These are phyloP conservation scores for Tulasnella sp. DNA, from an alignment of 768 basidiomycete genomes.

Conservation along the genomic window DNA sequence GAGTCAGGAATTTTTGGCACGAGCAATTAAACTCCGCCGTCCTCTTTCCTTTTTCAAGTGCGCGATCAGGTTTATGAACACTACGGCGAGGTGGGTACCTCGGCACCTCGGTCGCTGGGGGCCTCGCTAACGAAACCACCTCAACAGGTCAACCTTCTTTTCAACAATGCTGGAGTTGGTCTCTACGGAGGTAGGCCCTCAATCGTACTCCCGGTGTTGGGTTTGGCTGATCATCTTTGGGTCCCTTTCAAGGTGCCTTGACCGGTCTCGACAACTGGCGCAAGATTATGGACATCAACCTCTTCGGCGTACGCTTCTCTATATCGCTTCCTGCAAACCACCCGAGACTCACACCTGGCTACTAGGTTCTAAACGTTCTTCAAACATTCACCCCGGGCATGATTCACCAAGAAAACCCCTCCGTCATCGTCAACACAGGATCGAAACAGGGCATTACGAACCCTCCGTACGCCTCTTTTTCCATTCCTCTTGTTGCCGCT, in stretches of 20 bases:
- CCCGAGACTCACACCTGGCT: background rate
- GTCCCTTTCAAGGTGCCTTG: slow-evolving; percentile 17
- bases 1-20: background rate
- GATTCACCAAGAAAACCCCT: slow-evolving; percentile 78
- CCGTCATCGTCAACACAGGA: slow-evolving; percentile 81
- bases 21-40: background rate
- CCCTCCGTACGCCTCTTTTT: slow-evolving; percentile 59
- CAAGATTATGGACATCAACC: slow-evolving; percentile 65
- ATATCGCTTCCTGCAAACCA: too few relatives aligned
- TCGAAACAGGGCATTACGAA: slow-evolving; percentile 96
- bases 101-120: slow-evolving; percentile 31
- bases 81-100: slow-evolving; percentile 80
- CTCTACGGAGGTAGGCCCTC: background rate
- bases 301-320: slow-evolving; percentile 60
- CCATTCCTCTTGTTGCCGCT: slow-evolving; percentile 4
- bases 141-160: slow-evolving; percentile 69
- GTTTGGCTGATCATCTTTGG: background rate
- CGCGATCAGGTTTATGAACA: slow-evolving; percentile 76
- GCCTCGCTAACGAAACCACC: slow-evolving; percentile 25
- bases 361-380: slow-evolving; percentile 26
- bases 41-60: slow-evolving; percentile 37
- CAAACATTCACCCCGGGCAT: slow-evolving; percentile 43
- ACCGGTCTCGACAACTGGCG: slow-evolving; percentile 61
- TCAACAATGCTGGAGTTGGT: slow-evolving; percentile 82
- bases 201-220: background rate